A percentile compares a stretch with the other conserved stretches of the same genome.
These are phyloP conservation scores for Trypanosoma theileri DNA, from an alignment of 208 protist species.

Conservation along the genomic window DNA sequence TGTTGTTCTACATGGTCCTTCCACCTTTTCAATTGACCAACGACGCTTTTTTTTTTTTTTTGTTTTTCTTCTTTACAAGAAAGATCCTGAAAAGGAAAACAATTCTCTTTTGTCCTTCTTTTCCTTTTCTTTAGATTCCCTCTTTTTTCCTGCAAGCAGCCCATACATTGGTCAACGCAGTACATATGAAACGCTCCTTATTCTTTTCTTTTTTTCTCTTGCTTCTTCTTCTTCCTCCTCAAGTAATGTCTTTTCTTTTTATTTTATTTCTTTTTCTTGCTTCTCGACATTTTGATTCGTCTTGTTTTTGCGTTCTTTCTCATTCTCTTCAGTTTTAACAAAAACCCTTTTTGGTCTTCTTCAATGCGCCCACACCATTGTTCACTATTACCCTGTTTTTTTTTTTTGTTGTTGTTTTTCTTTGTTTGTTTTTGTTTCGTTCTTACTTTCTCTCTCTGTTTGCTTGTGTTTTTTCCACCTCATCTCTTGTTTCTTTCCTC, in stretches of 20 bases:
- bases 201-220: conserved; percentile 5
- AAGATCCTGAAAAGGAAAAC: too few species aligned
- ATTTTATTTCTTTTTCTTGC: not conserved
- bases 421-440: too few species aligned
- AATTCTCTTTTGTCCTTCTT: conserved; percentile 4
- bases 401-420: not conserved
- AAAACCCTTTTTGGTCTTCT: not conserved
- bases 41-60: too few species aligned
- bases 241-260: conserved; percentile 9
- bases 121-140: too few species aligned
- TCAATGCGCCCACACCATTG: not conserved
- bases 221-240: not conserved
- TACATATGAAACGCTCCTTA: too few species aligned
- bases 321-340: not conserved
- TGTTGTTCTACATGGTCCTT: too few species aligned
- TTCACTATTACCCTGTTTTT: not conserved
- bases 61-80: too few species aligned
- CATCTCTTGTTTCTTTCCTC: not conserved
- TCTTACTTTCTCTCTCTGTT: conserved; percentile 15
- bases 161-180: too few species aligned
- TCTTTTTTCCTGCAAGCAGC: too few species aligned
- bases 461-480: conserved; percentile 22
- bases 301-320: not conserved
- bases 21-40: not conserved
- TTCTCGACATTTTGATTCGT: not conserved